Conservation (phyloP, 2,329 filamentous ascomycete genomes). For the Xylariales sp. region DNA sequence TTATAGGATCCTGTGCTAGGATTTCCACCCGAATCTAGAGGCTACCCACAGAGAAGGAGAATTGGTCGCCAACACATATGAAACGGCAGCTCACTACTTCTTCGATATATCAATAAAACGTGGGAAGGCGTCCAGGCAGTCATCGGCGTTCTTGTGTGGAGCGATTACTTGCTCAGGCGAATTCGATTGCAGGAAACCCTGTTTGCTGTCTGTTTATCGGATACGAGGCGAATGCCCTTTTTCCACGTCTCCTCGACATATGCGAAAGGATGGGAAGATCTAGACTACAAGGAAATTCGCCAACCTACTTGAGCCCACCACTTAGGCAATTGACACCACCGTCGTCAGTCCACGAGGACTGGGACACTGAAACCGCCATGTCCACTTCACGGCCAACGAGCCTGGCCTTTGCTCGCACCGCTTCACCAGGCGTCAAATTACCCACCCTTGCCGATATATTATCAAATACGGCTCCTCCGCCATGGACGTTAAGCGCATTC, state of each 20-base stretch:
- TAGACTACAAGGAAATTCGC: slow-evolving; percentile 39
- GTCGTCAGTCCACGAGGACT: slow-evolving; percentile 41
- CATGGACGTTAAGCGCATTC: slow-evolving; percentile 88
- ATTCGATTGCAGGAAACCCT: slow-evolving; percentile 18
- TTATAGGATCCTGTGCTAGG: slow-evolving; percentile 13
- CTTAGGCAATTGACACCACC: slow-evolving; percentile 39
- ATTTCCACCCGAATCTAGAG: background rate
- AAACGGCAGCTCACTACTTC: background rate
- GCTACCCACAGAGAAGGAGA: background rate
- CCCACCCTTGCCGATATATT: slow-evolving; percentile 85
- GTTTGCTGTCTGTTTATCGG: slow-evolving; percentile 20
- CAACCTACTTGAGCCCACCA: slow-evolving; percentile 37
- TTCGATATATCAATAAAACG: background rate
- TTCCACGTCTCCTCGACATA: slow-evolving; percentile 12
- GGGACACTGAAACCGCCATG: slow-evolving; percentile 39
- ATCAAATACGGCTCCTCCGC: slow-evolving; percentile 76
- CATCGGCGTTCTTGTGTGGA: slow-evolving; percentile 14
- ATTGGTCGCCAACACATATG: too few species aligned
- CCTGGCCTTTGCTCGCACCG: slow-evolving; percentile 35
- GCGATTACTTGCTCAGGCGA: slow-evolving; percentile 15
- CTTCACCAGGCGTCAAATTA: slow-evolving; percentile 36
- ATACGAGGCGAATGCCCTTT: slow-evolving; percentile 17
- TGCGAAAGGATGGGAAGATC: slow-evolving; percentile 40
- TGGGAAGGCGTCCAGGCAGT: background rate
- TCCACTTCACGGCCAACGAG: slow-evolving; percentile 46